Conservation (phyloP, 2,329 filamentous ascomycete species). For the Rugonectria rugulosa region DNA sequence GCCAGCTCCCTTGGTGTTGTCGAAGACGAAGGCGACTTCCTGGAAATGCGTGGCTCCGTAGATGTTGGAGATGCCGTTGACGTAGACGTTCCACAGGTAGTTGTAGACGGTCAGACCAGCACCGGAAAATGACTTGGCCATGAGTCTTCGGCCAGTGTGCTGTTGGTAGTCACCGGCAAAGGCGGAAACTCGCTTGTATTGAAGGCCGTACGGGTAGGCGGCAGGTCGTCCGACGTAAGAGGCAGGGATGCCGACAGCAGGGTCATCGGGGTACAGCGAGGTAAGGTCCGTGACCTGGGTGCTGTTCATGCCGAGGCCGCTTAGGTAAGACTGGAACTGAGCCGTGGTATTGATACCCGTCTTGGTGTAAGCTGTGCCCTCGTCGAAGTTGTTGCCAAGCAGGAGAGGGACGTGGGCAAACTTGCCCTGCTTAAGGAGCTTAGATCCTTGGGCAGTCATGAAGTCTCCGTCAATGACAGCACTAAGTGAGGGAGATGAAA, state of each 20-base stretch:
- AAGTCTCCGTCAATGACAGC: slow-evolving; percentile 48
- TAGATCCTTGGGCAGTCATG: slow-evolving; percentile 51
- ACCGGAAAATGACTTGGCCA: slow-evolving; percentile 59
- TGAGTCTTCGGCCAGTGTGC: slow-evolving; percentile 61
- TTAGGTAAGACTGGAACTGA: slow-evolving; percentile 51
- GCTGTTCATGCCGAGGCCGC: slow-evolving; percentile 32
- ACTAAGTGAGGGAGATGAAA: slow-evolving; percentile 26
- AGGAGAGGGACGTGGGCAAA: slow-evolving; percentile 72
- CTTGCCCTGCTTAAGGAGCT: slow-evolving; percentile 62
- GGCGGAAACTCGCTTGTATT: slow-evolving; percentile 63
- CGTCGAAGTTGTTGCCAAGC: slow-evolving; percentile 68
- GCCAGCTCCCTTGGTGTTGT: slow-evolving; percentile 56
- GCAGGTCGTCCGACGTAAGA: slow-evolving; percentile 44
- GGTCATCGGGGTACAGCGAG: slow-evolving; percentile 58
- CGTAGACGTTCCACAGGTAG: slow-evolving; percentile 62
- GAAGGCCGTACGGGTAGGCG: slow-evolving; percentile 46
- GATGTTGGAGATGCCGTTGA: slow-evolving; percentile 53
- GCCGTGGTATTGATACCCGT: slow-evolving; percentile 61
- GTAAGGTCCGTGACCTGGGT: slow-evolving; percentile 46
- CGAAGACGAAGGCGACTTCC: slow-evolving; percentile 38
- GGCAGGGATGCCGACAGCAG: slow-evolving; percentile 56
- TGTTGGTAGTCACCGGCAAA: slow-evolving; percentile 63
- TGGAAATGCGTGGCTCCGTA: slow-evolving; percentile 37
- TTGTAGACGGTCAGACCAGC: slow-evolving; percentile 52
- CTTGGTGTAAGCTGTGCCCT: slow-evolving; percentile 64